Evolutionary conservation across 1,139 yeast species (phyloP).

Genomic region (Lodderomyces orthopsilosis): DNA sequence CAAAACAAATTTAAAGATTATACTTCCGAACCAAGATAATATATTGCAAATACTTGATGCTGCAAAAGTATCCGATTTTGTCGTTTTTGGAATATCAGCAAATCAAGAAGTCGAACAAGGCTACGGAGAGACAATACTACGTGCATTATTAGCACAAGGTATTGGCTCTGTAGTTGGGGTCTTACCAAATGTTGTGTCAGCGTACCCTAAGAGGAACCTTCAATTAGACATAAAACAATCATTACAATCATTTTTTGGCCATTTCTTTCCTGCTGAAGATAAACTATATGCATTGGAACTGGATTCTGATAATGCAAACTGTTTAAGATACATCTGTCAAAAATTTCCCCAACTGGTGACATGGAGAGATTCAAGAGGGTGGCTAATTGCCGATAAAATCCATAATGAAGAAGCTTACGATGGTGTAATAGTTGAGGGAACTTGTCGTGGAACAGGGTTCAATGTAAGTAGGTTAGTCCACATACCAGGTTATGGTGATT

Average conservation of each 20-base stretch:
- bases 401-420: constrained; percentile 26
- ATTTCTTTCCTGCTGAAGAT: constrained; percentile 78
- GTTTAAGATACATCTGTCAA: constrained; percentile 76
- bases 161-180: constrained; percentile 81
- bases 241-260: constrained; percentile 74
- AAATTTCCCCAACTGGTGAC: constrained; percentile 78
- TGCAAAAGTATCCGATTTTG: constrained; percentile 85
- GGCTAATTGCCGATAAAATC: constrained; percentile 70
- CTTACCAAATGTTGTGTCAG: constrained; percentile 65
- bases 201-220: constrained; percentile 71
- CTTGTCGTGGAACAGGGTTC: constrained; percentile 84
- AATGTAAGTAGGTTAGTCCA: constrained; percentile 75
- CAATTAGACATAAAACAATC: constrained; percentile 80
- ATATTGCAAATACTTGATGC: constrained; percentile 77
- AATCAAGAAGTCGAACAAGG: constrained; percentile 72
- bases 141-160: constrained; percentile 92
- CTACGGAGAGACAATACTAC: constrained; percentile 83
- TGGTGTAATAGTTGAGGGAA: constrained; percentile 66
- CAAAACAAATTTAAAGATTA: constrained; percentile 70
- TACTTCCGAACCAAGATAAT: constrained; percentile 69
- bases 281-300: constrained; percentile 71
- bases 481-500: constrained; percentile 88
- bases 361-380: constrained; percentile 94
- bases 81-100: constrained; percentile 83
- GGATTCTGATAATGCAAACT: constrained; percentile 65